Percentiles rank a stretch among this genome's conserved stretches.
Conservation (phyloP, 202 grass and related monocot genomes). For the Musa balbisiana region DNA sequence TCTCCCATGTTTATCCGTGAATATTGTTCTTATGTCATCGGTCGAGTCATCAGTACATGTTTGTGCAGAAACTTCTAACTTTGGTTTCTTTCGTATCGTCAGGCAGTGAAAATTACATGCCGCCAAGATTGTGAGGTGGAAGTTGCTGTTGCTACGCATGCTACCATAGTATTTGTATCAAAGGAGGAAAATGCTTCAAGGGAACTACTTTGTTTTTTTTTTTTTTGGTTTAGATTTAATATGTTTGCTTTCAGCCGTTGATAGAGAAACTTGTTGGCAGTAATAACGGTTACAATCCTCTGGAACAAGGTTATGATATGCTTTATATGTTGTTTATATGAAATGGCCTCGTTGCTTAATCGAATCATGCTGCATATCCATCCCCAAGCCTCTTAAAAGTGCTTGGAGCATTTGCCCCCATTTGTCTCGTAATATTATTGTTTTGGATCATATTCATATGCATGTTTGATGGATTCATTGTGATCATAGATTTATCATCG, state of each 20-base stretch:
- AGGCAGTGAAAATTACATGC: background rate
- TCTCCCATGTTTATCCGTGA: background rate
- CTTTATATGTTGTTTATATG: background rate
- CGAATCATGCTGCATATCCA: too few relatives aligned
- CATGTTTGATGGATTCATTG: too few relatives aligned
- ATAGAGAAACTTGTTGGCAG: background rate
- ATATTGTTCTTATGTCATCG: background rate
- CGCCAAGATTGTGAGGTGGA: background rate
- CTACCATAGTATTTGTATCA: background rate
- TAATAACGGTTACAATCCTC: background rate
- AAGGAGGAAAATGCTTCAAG: background rate
- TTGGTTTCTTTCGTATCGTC: background rate
- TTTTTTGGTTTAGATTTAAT: background rate
- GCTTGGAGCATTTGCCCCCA: too few relatives aligned
- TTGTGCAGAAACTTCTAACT: background rate
- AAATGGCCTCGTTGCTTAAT: background rate
- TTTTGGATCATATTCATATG: too few relatives aligned
- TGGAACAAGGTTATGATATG: too few relatives aligned
- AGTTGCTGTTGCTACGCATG: background rate
- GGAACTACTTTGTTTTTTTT: background rate
- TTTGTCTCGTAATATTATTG: too few relatives aligned
- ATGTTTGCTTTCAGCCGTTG: background rate
- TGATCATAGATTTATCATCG: too few relatives aligned
- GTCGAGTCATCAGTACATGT: too few relatives aligned
- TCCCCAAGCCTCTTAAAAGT: too few relatives aligned